These are phyloP conservation scores for Ceriops tagal DNA, from an alignment of 345 rosid genomes.

Conservation along the genomic window DNA sequence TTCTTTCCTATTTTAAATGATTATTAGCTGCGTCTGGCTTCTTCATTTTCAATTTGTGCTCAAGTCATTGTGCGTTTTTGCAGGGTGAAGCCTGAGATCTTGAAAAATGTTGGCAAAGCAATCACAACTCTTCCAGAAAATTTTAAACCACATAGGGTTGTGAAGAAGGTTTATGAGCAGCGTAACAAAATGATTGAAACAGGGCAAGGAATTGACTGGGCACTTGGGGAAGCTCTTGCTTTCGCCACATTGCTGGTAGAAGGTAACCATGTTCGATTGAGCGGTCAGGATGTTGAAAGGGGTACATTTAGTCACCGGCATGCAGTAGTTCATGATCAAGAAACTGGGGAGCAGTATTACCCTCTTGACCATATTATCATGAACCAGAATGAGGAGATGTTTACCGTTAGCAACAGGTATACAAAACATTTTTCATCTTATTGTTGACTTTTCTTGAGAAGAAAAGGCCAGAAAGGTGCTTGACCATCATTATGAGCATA, in stretches of 20 bases:
- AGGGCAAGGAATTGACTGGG: constrained; percentile 89
- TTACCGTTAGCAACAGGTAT: constrained; percentile 86
- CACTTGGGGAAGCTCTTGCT: constrained; percentile 76
- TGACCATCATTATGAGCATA: neutral
- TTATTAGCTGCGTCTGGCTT: constrained; percentile 1
- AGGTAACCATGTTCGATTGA: constrained; percentile 86
- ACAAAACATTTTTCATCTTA: neutral
- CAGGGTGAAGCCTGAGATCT: constrained; percentile 82
- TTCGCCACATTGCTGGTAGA: constrained; percentile 74
- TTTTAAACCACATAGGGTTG: constrained; percentile 73
- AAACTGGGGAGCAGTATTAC: constrained; percentile 64
- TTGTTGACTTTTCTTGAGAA: neutral
- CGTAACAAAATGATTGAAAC: constrained; percentile 75
- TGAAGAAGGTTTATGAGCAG: constrained; percentile 71
- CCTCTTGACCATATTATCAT: constrained; percentile 67
- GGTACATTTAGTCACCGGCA: constrained; percentile 87
- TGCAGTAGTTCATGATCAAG: constrained; percentile 73
- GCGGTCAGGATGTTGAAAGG: constrained; percentile 90
- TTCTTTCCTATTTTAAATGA: constrained; percentile 8
- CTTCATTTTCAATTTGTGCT: neutral
- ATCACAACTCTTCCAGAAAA: constrained; percentile 60
- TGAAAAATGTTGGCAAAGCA: constrained; percentile 77
- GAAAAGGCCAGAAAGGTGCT: neutral
- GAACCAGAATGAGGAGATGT: constrained; percentile 75
- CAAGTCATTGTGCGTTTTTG: constrained; percentile 19